Conservation (phyloP, 495 filamentous ascomycete species). For the Delitschia confertaspora region DNA sequence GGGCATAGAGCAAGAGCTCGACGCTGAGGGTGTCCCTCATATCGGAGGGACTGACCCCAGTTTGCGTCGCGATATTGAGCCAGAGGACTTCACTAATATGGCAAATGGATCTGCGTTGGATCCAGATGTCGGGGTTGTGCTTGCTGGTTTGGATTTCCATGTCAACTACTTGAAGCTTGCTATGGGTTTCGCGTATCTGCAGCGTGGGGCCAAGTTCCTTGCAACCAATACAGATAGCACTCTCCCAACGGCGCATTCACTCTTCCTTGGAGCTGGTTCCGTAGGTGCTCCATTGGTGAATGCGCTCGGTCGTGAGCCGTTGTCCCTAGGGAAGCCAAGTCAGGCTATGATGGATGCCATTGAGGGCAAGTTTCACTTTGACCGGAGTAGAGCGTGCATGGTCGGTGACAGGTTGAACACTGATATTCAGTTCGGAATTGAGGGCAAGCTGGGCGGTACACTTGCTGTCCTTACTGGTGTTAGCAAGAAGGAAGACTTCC, state of each 20-base stretch:
- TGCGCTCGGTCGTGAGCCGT: conserved; percentile 58
- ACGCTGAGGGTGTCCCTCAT: conserved; percentile 64
- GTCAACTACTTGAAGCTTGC: conserved; percentile 88
- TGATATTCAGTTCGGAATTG: conserved; percentile 90
- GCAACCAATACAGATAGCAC: conserved; percentile 90
- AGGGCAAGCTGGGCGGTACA: conserved; percentile 85
- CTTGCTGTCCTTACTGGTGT: conserved; percentile 89
- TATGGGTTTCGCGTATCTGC: conserved; percentile 75
- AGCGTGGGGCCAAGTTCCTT: conserved; percentile 75
- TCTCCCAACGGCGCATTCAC: conserved; percentile 62
- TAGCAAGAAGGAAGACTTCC: conserved; percentile 68
- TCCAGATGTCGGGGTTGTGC: conserved; percentile 78
- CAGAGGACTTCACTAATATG: conserved; percentile 66
- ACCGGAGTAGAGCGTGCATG: conserved; percentile 84
- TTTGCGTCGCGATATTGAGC: conserved; percentile 63
- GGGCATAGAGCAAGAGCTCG: conserved; percentile 84
- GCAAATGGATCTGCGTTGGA: conserved; percentile 71
- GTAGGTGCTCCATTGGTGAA: conserved; percentile 70
- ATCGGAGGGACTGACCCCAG: conserved; percentile 83
- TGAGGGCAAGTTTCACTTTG: conserved; percentile 87
- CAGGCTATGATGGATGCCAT: conserved; percentile 99
- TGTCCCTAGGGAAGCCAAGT: conserved; percentile 84
- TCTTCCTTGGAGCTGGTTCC: conserved; percentile 89
- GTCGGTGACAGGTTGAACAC: conserved; percentile 90
- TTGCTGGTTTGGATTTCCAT: conserved; percentile 84